These are phyloP conservation scores for Amniculicola lignicola DNA, from an alignment of 495 filamentous ascomycete species.

Conservation along the genomic window DNA sequence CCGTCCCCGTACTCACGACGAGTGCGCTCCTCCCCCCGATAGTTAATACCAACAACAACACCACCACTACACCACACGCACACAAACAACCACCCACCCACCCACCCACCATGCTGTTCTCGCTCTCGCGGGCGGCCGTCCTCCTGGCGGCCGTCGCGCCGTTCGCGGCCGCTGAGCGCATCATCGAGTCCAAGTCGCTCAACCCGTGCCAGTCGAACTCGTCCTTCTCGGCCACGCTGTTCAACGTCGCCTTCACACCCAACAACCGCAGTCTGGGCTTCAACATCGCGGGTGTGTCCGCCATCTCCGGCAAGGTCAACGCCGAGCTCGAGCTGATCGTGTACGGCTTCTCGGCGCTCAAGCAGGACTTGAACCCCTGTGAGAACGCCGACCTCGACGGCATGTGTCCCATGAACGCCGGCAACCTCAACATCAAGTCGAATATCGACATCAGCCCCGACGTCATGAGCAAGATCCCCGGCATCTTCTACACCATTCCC, in stretches of 20 bases:
- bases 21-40: conserved; percentile 18
- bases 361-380: conserved; percentile 73
- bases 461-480: conserved; percentile 65
- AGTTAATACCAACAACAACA: neutral
- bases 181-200: conserved; percentile 43
- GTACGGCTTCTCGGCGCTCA: conserved; percentile 72
- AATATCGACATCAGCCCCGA: conserved; percentile 58
- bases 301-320: conserved; percentile 78
- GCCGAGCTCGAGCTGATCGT: conserved; percentile 74
- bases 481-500: conserved; percentile 83
- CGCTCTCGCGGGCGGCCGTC: conserved; percentile 17
- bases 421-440: conserved; percentile 70
- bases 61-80: neutral
- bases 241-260: conserved; percentile 78
- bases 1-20: conserved; percentile 22
- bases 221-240: conserved; percentile 83
- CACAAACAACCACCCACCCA: neutral
- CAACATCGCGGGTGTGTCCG: conserved; percentile 77
- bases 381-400: conserved; percentile 59
- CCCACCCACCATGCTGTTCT: conserved; percentile 30
- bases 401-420: conserved; percentile 90
- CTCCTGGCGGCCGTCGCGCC: conserved; percentile 33
- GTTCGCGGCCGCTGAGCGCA: conserved; percentile 36
- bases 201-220: conserved; percentile 51
- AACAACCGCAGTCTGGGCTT: conserved; percentile 67